Evolutionary conservation across 2,329 filamentous ascomycete genomes (phyloP), one percentile per base, ranked within the genome.

Genomic region (Teratosphaeria viscida): DNA sequence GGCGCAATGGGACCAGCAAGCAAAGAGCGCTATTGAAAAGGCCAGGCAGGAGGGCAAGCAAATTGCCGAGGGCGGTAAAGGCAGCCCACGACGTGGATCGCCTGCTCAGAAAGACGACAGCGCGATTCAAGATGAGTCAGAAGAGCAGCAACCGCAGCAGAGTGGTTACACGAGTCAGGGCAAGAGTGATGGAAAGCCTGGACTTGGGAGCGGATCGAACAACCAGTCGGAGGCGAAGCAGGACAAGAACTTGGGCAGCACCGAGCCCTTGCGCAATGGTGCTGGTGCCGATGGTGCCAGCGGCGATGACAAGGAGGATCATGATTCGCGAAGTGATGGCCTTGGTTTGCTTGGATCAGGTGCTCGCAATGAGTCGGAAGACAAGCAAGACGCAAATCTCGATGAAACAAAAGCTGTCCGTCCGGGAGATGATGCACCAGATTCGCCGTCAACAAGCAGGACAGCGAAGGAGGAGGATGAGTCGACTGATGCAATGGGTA

Each of bases 401-500:
- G 55, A 56, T 23, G 39, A 56, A 14, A n/a, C 32, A 8, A 29
- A 56, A 27, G 39, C 27, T 29, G 34, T 37, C 14, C 32, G 37
- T n/a, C 27, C 27, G 27, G 53, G 34, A 26, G 19, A n/a, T 19
- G 26, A 26, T 8, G 53, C 11, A 23, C 43, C 43, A 49, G 43
- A 26, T 5, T 23, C 43, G 43, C 8, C 11, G 19, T 11, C 52
- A n/a, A 35, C 57, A 4, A 52, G 39, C 19, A 27, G 26, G 26
- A 32, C 52, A 27, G 29, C 49, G 5, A 55, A 56, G 34, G 57
- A 64, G 7, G 62, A 62, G 5, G 61, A 67, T 8, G 61, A 67
- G 3, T 64, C 67, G 49, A 66, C 66, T 11, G 67, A 70, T 60
- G 67, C 67, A 16, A 70, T 70, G 67, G 67, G 67, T 56, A 65